Evolutionary conservation across 306 rosid species (phyloP).

Genomic region (Casuarina cunninghamiana): DNA sequence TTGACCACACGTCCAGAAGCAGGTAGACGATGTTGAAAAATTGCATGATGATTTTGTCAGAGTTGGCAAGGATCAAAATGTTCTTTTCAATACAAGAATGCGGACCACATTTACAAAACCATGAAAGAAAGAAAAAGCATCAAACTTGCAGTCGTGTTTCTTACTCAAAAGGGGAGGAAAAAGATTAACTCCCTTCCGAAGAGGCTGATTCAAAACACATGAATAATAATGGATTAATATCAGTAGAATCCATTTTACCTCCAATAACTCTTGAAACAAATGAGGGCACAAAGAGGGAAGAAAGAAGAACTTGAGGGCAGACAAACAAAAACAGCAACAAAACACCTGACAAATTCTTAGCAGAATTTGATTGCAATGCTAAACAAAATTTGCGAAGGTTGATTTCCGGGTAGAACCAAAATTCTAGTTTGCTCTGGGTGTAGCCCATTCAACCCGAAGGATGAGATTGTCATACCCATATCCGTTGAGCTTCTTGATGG

Average conservation of each 20-base stretch:
- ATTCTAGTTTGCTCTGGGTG: constrained; percentile 56
- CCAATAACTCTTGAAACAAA: neutral
- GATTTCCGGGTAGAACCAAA: neutral
- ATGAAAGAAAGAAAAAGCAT: neutral
- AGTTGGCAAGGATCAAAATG: neutral
- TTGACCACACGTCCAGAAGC: too few relatives aligned
- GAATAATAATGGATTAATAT: too few relatives aligned
- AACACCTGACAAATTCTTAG: neutral
- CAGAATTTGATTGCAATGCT: neutral
- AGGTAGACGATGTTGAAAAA: too few relatives aligned
- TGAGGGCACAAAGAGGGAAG: neutral
- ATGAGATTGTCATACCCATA: constrained; percentile 88
- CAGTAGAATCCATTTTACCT: neutral
- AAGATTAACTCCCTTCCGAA: too few relatives aligned
- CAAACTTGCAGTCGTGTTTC: neutral
- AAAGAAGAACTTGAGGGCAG: neutral
- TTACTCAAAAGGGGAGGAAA: neutral
- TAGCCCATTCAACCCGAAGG: constrained; percentile 74
- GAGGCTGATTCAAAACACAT: too few relatives aligned
- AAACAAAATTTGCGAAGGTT: neutral
- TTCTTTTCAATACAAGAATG: neutral
- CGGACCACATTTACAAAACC: neutral
- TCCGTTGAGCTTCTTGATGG: constrained; percentile 88
- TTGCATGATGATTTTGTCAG: too few relatives aligned
- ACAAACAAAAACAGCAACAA: neutral